These are phyloP conservation scores for Ogataea populi-albae DNA, from an alignment of 805 yeast species.

Conservation along the genomic window DNA sequence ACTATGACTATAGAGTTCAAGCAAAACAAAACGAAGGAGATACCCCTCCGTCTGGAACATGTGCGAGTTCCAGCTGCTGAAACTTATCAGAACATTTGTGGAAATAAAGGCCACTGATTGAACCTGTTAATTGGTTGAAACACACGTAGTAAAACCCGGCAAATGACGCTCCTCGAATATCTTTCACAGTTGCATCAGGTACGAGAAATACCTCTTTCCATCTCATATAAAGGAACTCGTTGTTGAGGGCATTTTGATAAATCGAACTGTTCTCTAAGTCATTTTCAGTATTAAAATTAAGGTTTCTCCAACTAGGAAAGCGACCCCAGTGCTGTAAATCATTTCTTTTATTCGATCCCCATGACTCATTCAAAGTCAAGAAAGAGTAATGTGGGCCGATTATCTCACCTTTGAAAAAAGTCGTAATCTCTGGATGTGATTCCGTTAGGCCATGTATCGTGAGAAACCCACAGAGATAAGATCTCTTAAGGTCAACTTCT, in stretches of 20 bases:
- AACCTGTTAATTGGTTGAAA: slow-evolving; percentile 73
- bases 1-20: slow-evolving; percentile 9
- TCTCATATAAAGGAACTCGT: slow-evolving; percentile 73
- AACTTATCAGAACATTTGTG: slow-evolving; percentile 75
- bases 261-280: slow-evolving; percentile 26
- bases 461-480: slow-evolving; percentile 56
- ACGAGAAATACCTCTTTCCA: slow-evolving; percentile 91
- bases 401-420: slow-evolving; percentile 71
- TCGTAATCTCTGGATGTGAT: slow-evolving; percentile 59
- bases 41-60: slow-evolving; percentile 49
- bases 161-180: slow-evolving; percentile 72
- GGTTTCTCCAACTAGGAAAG: slow-evolving; percentile 35
- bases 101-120: slow-evolving; percentile 77
- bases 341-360: slow-evolving; percentile 47
- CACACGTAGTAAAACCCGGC: slow-evolving; percentile 92
- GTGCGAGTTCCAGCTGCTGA: slow-evolving; percentile 69
- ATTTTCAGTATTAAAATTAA: slow-evolving; percentile 31
- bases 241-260: slow-evolving; percentile 29
- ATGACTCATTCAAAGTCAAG: slow-evolving; percentile 52
- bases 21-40: slow-evolving; percentile 30
- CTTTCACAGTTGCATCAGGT: slow-evolving; percentile 69
- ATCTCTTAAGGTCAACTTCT: slow-evolving; percentile 58
- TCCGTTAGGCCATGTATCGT: slow-evolving; percentile 65
- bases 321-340: slow-evolving; percentile 69
- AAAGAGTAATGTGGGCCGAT: slow-evolving; percentile 60